phyloP scores from a whole-genome alignment of 108 stramenopile genomes.

The Nitzschia sp. region DNA sequence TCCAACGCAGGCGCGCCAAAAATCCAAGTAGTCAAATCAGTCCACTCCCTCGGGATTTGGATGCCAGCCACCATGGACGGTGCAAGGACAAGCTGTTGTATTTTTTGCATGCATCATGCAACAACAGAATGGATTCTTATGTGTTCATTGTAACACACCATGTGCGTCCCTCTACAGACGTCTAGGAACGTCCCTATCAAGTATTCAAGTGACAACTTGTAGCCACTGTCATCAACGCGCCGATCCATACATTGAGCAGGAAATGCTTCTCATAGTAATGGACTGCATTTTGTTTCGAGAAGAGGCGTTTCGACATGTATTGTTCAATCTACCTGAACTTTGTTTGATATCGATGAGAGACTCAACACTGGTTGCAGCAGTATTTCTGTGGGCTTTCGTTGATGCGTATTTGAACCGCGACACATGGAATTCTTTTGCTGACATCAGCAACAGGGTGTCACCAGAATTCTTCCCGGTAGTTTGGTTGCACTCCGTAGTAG shows the following conservation, averaged over 20 bases:
- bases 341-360: neutral
- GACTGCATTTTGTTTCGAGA: conserved; percentile 59
- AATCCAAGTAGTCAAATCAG: too few relatives aligned
- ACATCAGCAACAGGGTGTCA: neutral
- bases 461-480: too few relatives aligned
- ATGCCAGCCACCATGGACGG: too few relatives aligned
- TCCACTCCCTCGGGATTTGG: too few relatives aligned
- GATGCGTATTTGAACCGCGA: conserved; percentile 36
- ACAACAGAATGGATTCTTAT: neutral
- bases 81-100: too few relatives aligned
- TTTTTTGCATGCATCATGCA: too few relatives aligned
- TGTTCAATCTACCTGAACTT: conserved; percentile 50
- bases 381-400: conserved; percentile 20
- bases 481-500: neutral
- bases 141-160: conserved; percentile 41
- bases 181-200: conserved; percentile 26
- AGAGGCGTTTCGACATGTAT: conserved; percentile 62
- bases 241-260: conserved; percentile 74
- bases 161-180: conserved; percentile 35
- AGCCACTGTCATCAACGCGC: conserved; percentile 40
- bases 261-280: conserved; percentile 57
- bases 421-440: neutral
- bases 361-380: conserved; percentile 5
- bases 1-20: too few relatives aligned
- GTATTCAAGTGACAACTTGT: conserved; percentile 44